A percentile compares a stretch with the other conserved stretches of the same genome.
These are phyloP conservation scores for Cryptococcus jaspeensis DNA, from an alignment of 1,284 basidiomycete species.

Conservation along the genomic window DNA sequence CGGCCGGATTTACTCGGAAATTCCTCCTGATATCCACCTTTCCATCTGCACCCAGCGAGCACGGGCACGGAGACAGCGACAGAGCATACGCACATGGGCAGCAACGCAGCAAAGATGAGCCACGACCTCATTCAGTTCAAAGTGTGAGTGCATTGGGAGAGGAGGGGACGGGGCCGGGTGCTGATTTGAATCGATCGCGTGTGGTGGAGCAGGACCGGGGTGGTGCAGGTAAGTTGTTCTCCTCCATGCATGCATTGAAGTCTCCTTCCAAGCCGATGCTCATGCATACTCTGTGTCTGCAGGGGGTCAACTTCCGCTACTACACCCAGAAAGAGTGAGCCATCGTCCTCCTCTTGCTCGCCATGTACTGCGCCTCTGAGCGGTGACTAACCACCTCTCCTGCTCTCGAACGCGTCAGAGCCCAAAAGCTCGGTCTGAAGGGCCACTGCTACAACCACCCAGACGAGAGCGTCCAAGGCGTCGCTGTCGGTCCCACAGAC, in stretches of 20 bases:
- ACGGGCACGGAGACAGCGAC: too few species aligned
- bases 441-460: constrained; percentile 48
- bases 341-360: neutral
- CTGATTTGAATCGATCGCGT: neutral
- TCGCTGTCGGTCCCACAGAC: constrained; percentile 35
- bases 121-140: constrained; percentile 42
- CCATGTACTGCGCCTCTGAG: neutral
- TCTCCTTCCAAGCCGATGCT: neutral
- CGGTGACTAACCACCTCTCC: neutral
- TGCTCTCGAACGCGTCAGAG: constrained; percentile 25
- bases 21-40: neutral
- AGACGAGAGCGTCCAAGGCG: constrained; percentile 46
- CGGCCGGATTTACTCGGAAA: too few species aligned
- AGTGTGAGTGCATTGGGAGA: constrained; percentile 28
- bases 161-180: neutral
- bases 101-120: constrained; percentile 4
- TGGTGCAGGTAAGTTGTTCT: constrained; percentile 33
- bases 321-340: constrained; percentile 41
- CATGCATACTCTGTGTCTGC: neutral
- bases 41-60: too few species aligned
- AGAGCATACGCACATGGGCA: neutral
- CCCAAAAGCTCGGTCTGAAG: constrained; percentile 32
- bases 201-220: constrained; percentile 28
- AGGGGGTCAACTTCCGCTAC: constrained; percentile 44
- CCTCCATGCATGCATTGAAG: neutral